A percentile compares a stretch with the other conserved stretches of the same genome.
These are phyloP conservation scores for Moniliophthora roreri DNA, from an alignment of 1,284 basidiomycete genomes.

Conservation along the genomic window DNA sequence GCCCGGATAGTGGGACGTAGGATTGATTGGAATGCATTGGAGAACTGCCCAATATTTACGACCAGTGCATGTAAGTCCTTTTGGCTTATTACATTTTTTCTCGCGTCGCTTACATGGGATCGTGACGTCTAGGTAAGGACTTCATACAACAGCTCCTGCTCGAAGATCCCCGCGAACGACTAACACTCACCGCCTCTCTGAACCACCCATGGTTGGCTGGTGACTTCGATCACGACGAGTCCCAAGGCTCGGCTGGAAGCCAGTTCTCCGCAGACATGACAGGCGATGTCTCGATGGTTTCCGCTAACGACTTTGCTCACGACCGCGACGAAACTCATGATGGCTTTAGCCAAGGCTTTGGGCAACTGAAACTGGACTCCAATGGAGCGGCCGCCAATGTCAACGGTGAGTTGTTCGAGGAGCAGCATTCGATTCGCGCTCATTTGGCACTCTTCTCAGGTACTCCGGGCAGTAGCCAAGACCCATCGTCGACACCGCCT, in stretches of 20 bases:
- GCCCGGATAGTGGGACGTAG: slow-evolving; percentile 52
- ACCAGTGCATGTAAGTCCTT: slow-evolving; percentile 34
- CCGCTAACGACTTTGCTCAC: slow-evolving; percentile 19
- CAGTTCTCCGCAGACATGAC: slow-evolving; percentile 11
- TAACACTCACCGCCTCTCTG: slow-evolving; percentile 32
- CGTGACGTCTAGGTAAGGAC: slow-evolving; percentile 25
- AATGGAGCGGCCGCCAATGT: slow-evolving; percentile 10
- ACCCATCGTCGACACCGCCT: slow-evolving; percentile 13
- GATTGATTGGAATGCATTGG: slow-evolving; percentile 64
- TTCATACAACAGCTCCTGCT: slow-evolving; percentile 38
- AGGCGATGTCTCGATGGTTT: slow-evolving; percentile 30
- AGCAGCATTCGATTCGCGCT: slow-evolving; percentile 2
- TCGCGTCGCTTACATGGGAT: background rate
- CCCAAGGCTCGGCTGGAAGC: background rate
- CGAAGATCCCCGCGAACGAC: slow-evolving; percentile 30
- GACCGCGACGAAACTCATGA: slow-evolving; percentile 24
- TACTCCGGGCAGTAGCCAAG: slow-evolving; percentile 5
- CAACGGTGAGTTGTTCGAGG: slow-evolving; percentile 6
- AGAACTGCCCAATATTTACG: slow-evolving; percentile 25
- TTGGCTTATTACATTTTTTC: background rate
- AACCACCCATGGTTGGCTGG: slow-evolving; percentile 60
- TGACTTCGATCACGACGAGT: slow-evolving; percentile 21
- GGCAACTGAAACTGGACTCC: slow-evolving; percentile 28
- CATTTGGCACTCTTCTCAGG: slow-evolving; percentile 15
- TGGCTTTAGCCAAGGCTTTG: slow-evolving; percentile 33